These are phyloP conservation scores for Phylloporus arenicola DNA, from an alignment of 768 basidiomycete genomes.

Conservation along the genomic window DNA sequence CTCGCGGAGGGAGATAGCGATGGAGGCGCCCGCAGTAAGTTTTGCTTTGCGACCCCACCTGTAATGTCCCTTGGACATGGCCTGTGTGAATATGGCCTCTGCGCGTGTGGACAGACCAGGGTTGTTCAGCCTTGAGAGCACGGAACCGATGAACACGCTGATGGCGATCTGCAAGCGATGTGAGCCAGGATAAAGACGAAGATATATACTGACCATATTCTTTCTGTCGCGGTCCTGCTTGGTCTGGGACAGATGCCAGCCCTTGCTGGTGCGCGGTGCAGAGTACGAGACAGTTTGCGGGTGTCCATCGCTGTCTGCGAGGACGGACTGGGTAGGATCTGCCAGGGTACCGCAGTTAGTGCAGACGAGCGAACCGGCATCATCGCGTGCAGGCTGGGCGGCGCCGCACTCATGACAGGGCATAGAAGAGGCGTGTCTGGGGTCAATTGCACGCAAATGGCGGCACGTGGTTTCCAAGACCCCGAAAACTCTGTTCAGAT, in stretches of 20 bases:
- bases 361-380: constrained; percentile 59
- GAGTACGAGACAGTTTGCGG: constrained; percentile 35
- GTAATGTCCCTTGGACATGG: constrained; percentile 51
- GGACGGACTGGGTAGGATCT: constrained; percentile 56
- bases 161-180: constrained; percentile 49
- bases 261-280: constrained; percentile 43
- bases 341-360: constrained; percentile 65
- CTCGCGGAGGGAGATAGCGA: constrained; percentile 70
- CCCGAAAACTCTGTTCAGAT: constrained; percentile 25
- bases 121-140: constrained; percentile 54
- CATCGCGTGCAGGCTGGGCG: constrained; percentile 49
- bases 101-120: constrained; percentile 63
- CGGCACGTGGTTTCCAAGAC: constrained; percentile 9
- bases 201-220: constrained; percentile 47
- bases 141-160: constrained; percentile 54
- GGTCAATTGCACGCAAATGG: background rate
- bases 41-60: constrained; percentile 75
- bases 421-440: constrained; percentile 12
- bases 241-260: constrained; percentile 60
- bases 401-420: constrained; percentile 53
- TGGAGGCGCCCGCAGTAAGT: constrained; percentile 60
- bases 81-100: constrained; percentile 61
- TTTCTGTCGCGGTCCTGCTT: constrained; percentile 59
- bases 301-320: constrained; percentile 44
- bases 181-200: constrained; percentile 15